These are phyloP conservation scores for Citrus hindsii DNA, from an alignment of 345 rosid species.

Conservation along the genomic window DNA sequence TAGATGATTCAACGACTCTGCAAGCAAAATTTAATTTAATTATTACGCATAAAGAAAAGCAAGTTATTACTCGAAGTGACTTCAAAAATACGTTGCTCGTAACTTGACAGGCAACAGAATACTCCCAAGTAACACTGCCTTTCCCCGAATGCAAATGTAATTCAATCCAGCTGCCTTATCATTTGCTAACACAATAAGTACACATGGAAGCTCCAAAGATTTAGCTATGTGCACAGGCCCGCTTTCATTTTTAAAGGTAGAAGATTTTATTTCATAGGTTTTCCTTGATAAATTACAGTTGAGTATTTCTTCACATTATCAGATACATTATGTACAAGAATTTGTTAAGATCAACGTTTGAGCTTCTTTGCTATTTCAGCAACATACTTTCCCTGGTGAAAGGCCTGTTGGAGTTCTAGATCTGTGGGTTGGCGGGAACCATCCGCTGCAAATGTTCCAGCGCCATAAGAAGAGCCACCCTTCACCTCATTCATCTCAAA, in stretches of 20 bases:
- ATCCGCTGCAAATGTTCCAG: conserved; percentile 91
- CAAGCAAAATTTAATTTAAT: background rate
- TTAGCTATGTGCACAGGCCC: background rate
- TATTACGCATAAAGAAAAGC: background rate
- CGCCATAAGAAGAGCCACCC: conserved; percentile 90
- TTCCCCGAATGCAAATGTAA: background rate
- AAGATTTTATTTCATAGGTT: background rate
- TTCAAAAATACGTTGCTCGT: no score
- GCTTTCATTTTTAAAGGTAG: background rate
- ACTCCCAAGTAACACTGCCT: no score
- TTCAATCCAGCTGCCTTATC: background rate
- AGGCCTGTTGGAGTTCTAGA: conserved; percentile 77
- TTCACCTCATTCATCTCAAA: conserved; percentile 86
- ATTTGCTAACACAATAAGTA: background rate
- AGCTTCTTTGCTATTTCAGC: conserved; percentile 84
- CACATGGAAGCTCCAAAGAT: background rate
- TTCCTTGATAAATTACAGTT: background rate
- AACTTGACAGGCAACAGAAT: no score
- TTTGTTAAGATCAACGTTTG: conserved; percentile 18
- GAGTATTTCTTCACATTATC: background rate
- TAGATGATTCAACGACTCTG: background rate
- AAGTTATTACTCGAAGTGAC: no score
- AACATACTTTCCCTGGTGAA: conserved; percentile 78
- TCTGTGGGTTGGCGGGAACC: conserved; percentile 79
- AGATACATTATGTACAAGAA: background rate